Base-by-base conservation (phyloP, 495 filamentous ascomycete genomes). In the Pseudoneurospora amorphoporcata region DNA sequence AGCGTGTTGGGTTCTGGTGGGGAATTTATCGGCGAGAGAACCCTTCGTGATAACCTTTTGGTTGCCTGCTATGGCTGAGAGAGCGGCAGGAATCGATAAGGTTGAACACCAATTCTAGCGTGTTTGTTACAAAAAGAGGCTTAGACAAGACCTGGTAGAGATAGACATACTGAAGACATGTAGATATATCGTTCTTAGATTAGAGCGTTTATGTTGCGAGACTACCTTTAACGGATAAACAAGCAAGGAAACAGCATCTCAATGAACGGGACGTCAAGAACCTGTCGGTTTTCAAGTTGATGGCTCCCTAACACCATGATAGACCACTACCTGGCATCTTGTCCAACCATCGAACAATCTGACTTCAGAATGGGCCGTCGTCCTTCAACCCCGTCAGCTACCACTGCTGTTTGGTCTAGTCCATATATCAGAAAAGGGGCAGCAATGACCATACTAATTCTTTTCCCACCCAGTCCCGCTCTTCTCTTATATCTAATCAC, bases 1-100 rank as follows among this genome's bases (percentile, higher is more conserved):
- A 72, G 16, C 65, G 69, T 3, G 78, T 85, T 8, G 80, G 83
- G 37, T 86, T 84, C 42, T 85, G 84, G 84, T 84, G 80, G 80
- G 84, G 81, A 1, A 73, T 86, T 12, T 85, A 85, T 72, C 77
- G 74, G 53, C 76, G 82, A 43, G 70, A 53, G 58, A 39, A 40
- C 10, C 14, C 53, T 35, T 32, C 29, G 5, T 65, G 29, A 14
- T 35, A 65, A 35, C 19, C 14, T 16, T 35, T 65, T 35, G 53
- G 53, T 35, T 65, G 53, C 29, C 35, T 65, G 29, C 14, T 32
- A 65, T 37, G 1, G 29, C 16, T 32, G 53, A 35, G 53, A 17
- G 47, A 65, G 53, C 19, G 10, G 29, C 29, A 2, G 3, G 14
- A 3, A 37, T 17, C 7, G 29, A 16, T 12, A 35, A 17, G 37